Conservation (phyloP, 2,329 filamentous ascomycete genomes). For the Aspergillus quadrilineatus region DNA sequence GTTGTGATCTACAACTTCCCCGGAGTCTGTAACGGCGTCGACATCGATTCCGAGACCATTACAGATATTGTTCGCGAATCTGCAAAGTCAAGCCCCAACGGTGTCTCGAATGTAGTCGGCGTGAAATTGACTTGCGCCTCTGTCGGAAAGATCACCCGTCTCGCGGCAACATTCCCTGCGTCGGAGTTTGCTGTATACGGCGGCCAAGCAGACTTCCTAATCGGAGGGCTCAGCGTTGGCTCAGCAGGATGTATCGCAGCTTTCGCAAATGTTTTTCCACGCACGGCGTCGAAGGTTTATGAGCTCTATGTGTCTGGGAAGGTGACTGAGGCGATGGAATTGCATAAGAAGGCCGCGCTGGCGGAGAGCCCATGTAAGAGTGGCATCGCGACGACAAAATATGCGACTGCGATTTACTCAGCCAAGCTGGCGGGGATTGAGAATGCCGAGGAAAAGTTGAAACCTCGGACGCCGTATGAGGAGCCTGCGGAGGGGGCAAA, state of each 20-base stretch:
- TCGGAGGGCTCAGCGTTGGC: conserved; percentile 55
- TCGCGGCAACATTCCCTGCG: conserved; percentile 53
- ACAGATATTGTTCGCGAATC: conserved; percentile 52
- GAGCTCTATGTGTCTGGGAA: conserved; percentile 60
- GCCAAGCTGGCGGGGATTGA: conserved; percentile 61
- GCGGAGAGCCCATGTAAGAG: conserved; percentile 66
- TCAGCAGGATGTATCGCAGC: conserved; percentile 57
- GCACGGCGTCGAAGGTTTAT: conserved; percentile 59
- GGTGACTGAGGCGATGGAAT: conserved; percentile 56
- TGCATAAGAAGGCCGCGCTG: conserved; percentile 63
- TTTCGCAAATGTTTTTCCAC: conserved; percentile 59
- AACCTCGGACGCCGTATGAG: conserved; percentile 63
- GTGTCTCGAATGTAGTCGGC: conserved; percentile 56
- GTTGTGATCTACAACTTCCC: conserved; percentile 70
- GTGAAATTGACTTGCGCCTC: conserved; percentile 66
- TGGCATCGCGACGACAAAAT: conserved; percentile 68
- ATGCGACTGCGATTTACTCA: conserved; percentile 61
- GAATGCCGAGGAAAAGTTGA: conserved; percentile 57
- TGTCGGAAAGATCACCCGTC: conserved; percentile 60
- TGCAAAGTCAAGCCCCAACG: conserved; percentile 33
- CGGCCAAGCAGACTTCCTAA: conserved; percentile 70
- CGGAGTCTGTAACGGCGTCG: conserved; percentile 65
- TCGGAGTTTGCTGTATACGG: conserved; percentile 66
- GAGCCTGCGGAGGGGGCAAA: conserved; percentile 46
- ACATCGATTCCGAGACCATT: conserved; percentile 65